Conservation (phyloP, 768 basidiomycete genomes). For the Phanerochaete sordida region DNA sequence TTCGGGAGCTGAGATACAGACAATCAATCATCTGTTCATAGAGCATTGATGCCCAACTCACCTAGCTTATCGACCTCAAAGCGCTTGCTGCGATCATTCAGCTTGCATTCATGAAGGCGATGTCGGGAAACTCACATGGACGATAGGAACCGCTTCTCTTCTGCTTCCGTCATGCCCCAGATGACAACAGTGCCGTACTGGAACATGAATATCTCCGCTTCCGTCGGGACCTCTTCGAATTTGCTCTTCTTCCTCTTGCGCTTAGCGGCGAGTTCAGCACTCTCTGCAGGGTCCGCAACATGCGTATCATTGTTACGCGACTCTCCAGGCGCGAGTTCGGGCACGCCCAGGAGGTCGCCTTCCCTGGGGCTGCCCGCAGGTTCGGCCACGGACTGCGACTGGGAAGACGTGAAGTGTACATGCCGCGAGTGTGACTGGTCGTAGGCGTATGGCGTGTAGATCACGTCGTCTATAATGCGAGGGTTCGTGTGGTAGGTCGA, state of each 20-base stretch:
- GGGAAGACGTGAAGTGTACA: constrained; percentile 13
- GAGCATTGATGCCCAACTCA: constrained; percentile 27
- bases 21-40: not conserved
- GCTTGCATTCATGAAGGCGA: constrained; percentile 5
- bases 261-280: constrained; percentile 19
- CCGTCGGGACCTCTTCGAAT: constrained; percentile 60
- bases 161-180: constrained; percentile 95
- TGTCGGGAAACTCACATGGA: constrained; percentile 66
- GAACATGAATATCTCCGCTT: constrained; percentile 91
- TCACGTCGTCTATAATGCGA: constrained; percentile 85
- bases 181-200: constrained; percentile 94
- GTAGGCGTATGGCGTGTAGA: constrained; percentile 90
- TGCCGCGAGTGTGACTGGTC: constrained; percentile 38
- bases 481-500: constrained; percentile 83
- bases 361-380: constrained; percentile 29
- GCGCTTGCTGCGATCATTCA: constrained; percentile 60
- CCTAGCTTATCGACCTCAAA: constrained; percentile 89
- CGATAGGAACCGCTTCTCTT: constrained; percentile 86
- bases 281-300: not conserved
- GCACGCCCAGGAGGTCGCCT: constrained; percentile 76
- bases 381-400: constrained; percentile 3
- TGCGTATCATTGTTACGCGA: constrained; percentile 20
- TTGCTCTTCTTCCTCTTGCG: constrained; percentile 56
- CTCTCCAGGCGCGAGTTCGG: constrained; percentile 51
- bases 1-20: constrained; percentile 58